Evolutionary conservation across 768 basidiomycete genomes (phyloP).

Genomic region (Boletus patriciae): DNA sequence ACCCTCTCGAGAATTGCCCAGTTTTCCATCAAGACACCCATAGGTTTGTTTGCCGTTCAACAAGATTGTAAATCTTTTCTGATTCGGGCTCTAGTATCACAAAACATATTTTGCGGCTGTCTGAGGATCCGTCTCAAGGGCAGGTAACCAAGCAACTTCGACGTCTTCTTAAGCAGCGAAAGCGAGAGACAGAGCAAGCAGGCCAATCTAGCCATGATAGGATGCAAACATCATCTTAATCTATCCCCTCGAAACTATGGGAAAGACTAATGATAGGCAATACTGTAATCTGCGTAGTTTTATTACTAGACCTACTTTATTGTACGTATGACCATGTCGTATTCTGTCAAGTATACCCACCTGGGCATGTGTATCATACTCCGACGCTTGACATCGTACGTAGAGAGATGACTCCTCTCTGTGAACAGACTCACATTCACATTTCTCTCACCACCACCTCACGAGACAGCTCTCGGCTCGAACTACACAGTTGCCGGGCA

Average conservation of each 20-base stretch:
- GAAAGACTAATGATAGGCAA: constrained; percentile 6
- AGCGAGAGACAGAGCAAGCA: constrained; percentile 16
- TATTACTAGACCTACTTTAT: constrained; percentile 11
- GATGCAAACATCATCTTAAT: constrained; percentile 6
- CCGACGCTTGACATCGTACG: constrained; percentile 18
- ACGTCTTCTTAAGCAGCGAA: constrained; percentile 39
- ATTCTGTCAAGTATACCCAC: neutral
- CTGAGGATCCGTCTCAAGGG: constrained; percentile 38
- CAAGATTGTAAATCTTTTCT: neutral
- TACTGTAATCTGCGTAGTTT: constrained; percentile 15
- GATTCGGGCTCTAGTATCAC: constrained; percentile 37
- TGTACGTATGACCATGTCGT: constrained; percentile 3
- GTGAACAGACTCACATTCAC: constrained; percentile 6
- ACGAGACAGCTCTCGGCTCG: constrained; percentile 15
- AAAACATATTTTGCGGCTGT: constrained; percentile 45
- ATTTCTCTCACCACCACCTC: constrained; percentile 25
- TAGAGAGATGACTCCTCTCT: constrained; percentile 30
- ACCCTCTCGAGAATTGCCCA: constrained; percentile 57
- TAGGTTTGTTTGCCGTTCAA: constrained; percentile 42
- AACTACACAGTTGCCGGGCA: constrained; percentile 15
- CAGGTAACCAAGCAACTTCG: constrained; percentile 39
- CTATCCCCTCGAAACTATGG: neutral
- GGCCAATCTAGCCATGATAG: neutral
- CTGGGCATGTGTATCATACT: constrained; percentile 8
- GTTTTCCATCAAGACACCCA: constrained; percentile 50